Evolutionary conservation across 345 rosid genomes (phyloP), one percentile per base, ranked within the genome.

Genomic region (Eucalyptus sp.): DNA sequence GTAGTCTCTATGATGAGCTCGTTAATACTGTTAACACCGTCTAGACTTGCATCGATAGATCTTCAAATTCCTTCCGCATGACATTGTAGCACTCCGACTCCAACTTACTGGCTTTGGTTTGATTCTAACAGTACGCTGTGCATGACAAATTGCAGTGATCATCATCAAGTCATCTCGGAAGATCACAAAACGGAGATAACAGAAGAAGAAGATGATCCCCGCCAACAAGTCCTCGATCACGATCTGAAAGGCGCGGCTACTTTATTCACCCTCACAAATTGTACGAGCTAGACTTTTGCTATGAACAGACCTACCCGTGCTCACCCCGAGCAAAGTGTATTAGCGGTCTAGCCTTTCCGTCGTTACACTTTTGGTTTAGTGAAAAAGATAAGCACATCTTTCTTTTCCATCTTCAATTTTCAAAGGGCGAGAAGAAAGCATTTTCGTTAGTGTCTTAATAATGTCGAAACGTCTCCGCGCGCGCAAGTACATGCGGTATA

Each of bases 181-280:
- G 86, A 29, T 37, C 83, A 68, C 13, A 68, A 49, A 11, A 10
- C 83, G 22, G 89, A 46, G n/a, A 6, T 60, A 16, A 43, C 64
- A 60, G 86, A 88, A 88, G 90, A 89, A 64, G 90, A 89, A 18
- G 87, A 49, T 33, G 50, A 49, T 29, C 22, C 87, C 52, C 2
- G 68, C 37, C 87, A 86, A 86, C 84, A 20, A n/a, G 85, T 64
- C 54, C 90, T 85, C 3, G 90, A 89, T 64, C 87, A 85, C 27
- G 87, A 89, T 66, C 87, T 85, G 49, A 89, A 85, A 86, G 80
- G 89, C 64, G 89, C 89, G 24, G 89, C 89, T n/a, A 88, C 87
- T 48, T 68, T 88, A 27, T 88, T 88, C 50, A 84, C 89, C 29
- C 89, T 88, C 89, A 88, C 89, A 24, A 88, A 88, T 83, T 88